phyloP scores from a whole-genome alignment of 2,329 filamentous ascomycete genomes.

The Botryotinia convoluta region DNA sequence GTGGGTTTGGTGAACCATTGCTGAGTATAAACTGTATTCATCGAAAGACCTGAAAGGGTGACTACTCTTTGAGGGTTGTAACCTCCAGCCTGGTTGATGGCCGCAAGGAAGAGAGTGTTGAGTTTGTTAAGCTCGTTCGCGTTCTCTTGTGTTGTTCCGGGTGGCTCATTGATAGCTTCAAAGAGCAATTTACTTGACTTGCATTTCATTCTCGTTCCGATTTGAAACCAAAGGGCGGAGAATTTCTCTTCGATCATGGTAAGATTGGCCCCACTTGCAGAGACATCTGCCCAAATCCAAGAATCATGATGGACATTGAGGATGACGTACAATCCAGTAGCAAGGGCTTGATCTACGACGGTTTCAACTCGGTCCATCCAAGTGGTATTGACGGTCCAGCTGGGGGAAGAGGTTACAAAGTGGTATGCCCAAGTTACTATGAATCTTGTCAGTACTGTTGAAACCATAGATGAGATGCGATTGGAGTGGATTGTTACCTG shows the following conservation, averaged over 20 bases:
- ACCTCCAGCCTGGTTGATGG: slow-evolving; percentile 53
- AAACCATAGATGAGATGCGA: background rate
- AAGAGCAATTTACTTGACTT: slow-evolving; percentile 54
- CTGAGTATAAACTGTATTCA: slow-evolving; percentile 52
- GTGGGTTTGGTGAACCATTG: slow-evolving; percentile 52
- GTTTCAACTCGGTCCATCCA: slow-evolving; percentile 58
- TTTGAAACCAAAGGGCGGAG: slow-evolving; percentile 55
- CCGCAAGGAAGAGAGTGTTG: slow-evolving; percentile 55
- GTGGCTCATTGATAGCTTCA: slow-evolving; percentile 59
- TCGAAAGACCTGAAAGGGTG: slow-evolving; percentile 50
- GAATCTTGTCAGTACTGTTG: background rate
- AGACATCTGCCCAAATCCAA: slow-evolving; percentile 57
- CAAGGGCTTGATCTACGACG: slow-evolving; percentile 55
- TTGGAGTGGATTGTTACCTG: slow-evolving; percentile 37
- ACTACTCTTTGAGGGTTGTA: slow-evolving; percentile 56
- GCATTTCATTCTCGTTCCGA: slow-evolving; percentile 52
- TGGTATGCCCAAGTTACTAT: slow-evolving; percentile 58
- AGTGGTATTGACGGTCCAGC: slow-evolving; percentile 51
- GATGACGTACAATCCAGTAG: slow-evolving; percentile 50
- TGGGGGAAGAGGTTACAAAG: slow-evolving; percentile 49
- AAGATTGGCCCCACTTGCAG: slow-evolving; percentile 45
- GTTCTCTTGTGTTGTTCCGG: slow-evolving; percentile 50
- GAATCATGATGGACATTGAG: slow-evolving; percentile 61
- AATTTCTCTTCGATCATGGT: slow-evolving; percentile 56
- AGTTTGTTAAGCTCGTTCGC: slow-evolving; percentile 52